A percentile compares a stretch with the other conserved stretches of the same genome.
phyloP scores from a whole-genome alignment of 2,329 filamentous ascomycete genomes.

The Xylaria sp. region DNA sequence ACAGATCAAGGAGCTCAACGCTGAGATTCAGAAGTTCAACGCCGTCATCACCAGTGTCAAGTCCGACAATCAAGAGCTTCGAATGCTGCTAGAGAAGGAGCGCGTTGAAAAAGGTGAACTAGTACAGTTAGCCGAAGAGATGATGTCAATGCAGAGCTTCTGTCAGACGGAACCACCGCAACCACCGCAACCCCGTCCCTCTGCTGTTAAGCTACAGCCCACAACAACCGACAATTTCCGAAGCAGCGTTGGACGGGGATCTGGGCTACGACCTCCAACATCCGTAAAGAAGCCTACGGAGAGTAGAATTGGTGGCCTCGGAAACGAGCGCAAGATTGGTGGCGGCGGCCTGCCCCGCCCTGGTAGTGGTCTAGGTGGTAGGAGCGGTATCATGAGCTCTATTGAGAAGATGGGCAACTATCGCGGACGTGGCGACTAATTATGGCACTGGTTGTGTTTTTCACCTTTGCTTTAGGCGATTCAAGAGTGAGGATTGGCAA shows the following conservation, averaged over 20 bases:
- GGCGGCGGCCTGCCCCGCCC: slow-evolving; percentile 60
- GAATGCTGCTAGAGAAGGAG: slow-evolving; percentile 75
- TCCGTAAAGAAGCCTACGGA: slow-evolving; percentile 56
- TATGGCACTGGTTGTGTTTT: background rate
- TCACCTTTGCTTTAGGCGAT: slow-evolving; percentile 12
- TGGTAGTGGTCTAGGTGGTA: slow-evolving; percentile 57
- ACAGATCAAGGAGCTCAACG: slow-evolving; percentile 75
- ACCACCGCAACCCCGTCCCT: slow-evolving; percentile 34
- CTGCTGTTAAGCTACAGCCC: slow-evolving; percentile 23
- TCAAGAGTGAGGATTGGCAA: background rate
- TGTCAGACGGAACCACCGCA: slow-evolving; percentile 47
- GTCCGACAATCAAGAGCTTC: slow-evolving; percentile 73
- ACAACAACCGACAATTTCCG: slow-evolving; percentile 56
- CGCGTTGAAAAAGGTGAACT: slow-evolving; percentile 86
- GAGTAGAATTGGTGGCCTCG: slow-evolving; percentile 59
- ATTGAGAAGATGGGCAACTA: slow-evolving; percentile 88
- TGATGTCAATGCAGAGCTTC: slow-evolving; percentile 75
- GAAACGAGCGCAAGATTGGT: slow-evolving; percentile 58
- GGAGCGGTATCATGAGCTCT: slow-evolving; percentile 82
- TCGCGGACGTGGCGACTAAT: slow-evolving; percentile 53
- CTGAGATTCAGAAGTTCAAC: slow-evolving; percentile 78
- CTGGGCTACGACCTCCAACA: slow-evolving; percentile 70
- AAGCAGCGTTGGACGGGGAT: slow-evolving; percentile 64
- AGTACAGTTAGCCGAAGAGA: slow-evolving; percentile 83
- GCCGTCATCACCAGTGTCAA: slow-evolving; percentile 77